A percentile compares a stretch with the other conserved stretches of the same genome.
Evolutionary conservation across 495 filamentous ascomycete species (phyloP).

Genomic region (Cercophora scortea): DNA sequence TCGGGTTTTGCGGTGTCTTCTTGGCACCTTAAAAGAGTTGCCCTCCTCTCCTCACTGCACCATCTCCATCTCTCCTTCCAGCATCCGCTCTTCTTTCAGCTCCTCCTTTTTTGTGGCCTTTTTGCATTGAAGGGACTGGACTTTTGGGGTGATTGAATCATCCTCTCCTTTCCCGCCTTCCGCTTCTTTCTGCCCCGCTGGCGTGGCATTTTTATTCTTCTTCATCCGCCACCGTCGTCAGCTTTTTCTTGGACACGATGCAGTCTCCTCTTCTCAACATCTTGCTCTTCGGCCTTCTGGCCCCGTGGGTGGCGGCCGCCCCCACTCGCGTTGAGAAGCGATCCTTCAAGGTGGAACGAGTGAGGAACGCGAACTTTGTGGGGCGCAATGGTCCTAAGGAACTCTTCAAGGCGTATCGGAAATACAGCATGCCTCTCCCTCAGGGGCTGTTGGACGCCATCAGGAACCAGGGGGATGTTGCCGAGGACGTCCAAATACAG

Average conservation of each 20-base stretch:
- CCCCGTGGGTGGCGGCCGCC: conserved; percentile 33
- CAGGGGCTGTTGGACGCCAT: conserved; percentile 30
- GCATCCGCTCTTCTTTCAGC: neutral
- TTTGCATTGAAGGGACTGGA: conserved; percentile 1
- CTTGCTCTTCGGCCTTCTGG: conserved; percentile 30
- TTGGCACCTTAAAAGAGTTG: too few relatives aligned
- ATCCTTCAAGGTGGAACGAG: conserved; percentile 53
- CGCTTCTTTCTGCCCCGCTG: conserved; percentile 9
- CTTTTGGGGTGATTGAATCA: conserved; percentile 17
- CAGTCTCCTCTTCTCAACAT: conserved; percentile 23
- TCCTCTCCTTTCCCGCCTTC: conserved; percentile 14
- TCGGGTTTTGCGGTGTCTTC: too few relatives aligned
- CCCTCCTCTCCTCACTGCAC: too few relatives aligned
- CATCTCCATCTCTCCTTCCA: too few relatives aligned
- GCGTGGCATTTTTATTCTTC: conserved; percentile 15
- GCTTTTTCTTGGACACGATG: conserved; percentile 15
- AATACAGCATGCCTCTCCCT: conserved; percentile 50
- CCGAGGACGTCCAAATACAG: conserved; percentile 14
- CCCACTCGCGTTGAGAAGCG: conserved; percentile 32
- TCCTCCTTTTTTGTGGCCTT: conserved; percentile 4
- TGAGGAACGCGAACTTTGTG: conserved; percentile 44
- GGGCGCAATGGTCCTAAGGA: conserved; percentile 47
- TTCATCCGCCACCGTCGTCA: conserved; percentile 3
- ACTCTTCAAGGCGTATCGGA: conserved; percentile 54
- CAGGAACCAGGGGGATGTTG: conserved; percentile 13